Evolutionary conservation across 805 yeast species (phyloP).

Genomic region (Metschnikowia drakensbergensis): DNA sequence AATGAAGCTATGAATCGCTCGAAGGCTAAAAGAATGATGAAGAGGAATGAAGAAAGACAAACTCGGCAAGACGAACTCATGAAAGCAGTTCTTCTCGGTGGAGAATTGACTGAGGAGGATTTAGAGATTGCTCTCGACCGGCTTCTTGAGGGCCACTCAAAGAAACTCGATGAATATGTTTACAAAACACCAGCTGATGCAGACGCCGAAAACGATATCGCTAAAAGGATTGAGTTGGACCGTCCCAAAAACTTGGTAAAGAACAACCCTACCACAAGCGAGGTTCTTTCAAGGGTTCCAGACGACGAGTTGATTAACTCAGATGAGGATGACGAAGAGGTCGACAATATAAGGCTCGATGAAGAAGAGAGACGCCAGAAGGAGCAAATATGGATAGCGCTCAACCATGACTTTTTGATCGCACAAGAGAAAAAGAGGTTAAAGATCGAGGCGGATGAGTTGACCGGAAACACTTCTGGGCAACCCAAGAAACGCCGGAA

Average conservation of each 20-base stretch:
- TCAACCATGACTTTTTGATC: conserved; percentile 78
- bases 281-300: conserved; percentile 48
- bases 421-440: conserved; percentile 83
- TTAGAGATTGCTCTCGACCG: conserved; percentile 16
- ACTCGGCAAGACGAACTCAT: conserved; percentile 20
- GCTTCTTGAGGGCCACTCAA: conserved; percentile 20
- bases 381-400: conserved; percentile 84
- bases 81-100: conserved; percentile 29
- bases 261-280: conserved; percentile 53
- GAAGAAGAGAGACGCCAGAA: conserved; percentile 70
- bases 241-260: conserved; percentile 47
- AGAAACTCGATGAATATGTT: conserved; percentile 19
- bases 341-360: conserved; percentile 55
- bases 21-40: not conserved
- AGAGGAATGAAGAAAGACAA: conserved; percentile 2
- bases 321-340: conserved; percentile 78
- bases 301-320: conserved; percentile 62
- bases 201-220: conserved; percentile 15
- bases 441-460: conserved; percentile 80
- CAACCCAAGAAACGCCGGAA: conserved; percentile 42
- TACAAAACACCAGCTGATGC: conserved; percentile 18
- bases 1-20: not conserved
- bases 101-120: conserved; percentile 28
- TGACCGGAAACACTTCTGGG: conserved; percentile 66
- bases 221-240: conserved; percentile 23